Conservation (phyloP, 2,329 filamentous ascomycete species). For the Trichoderma sp. region DNA sequence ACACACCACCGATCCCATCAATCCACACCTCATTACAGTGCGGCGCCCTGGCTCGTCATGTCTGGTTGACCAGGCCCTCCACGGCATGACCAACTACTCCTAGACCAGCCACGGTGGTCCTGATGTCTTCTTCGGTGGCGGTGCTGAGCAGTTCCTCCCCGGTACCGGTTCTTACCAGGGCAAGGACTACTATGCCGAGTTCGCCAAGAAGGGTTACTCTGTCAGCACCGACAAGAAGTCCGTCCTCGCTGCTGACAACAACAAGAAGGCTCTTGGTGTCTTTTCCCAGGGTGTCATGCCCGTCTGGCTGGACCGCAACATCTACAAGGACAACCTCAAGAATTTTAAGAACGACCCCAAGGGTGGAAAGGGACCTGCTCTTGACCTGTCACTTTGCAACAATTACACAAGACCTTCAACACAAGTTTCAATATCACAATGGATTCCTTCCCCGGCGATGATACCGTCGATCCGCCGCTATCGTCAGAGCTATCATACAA, state of each 20-base stretch:
- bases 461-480: too few species aligned
- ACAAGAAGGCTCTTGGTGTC: slow-evolving; percentile 68
- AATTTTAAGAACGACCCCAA: slow-evolving; percentile 62
- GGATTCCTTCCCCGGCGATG: too few species aligned
- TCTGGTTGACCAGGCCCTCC: slow-evolving; percentile 74
- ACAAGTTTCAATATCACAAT: too few species aligned
- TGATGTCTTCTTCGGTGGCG: slow-evolving; percentile 79
- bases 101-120: slow-evolving; percentile 74
- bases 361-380: slow-evolving; percentile 60
- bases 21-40: neutral
- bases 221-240: slow-evolving; percentile 73
- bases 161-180: slow-evolving; percentile 62
- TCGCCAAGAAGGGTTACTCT: slow-evolving; percentile 68
- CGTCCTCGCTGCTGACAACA: slow-evolving; percentile 55
- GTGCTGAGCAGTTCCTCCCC: slow-evolving; percentile 75
- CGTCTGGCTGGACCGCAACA: slow-evolving; percentile 82
- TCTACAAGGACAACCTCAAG: slow-evolving; percentile 70
- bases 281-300: slow-evolving; percentile 74
- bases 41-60: neutral
- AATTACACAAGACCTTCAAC: too few species aligned
- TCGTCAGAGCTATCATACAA: too few species aligned
- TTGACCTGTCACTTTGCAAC: slow-evolving; percentile 61
- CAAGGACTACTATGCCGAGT: slow-evolving; percentile 77
- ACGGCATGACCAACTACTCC: slow-evolving; percentile 74
- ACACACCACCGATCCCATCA: neutral